Base-by-base conservation (phyloP, 2,329 filamentous ascomycete species). In the Aspergillus neoniger region DNA sequence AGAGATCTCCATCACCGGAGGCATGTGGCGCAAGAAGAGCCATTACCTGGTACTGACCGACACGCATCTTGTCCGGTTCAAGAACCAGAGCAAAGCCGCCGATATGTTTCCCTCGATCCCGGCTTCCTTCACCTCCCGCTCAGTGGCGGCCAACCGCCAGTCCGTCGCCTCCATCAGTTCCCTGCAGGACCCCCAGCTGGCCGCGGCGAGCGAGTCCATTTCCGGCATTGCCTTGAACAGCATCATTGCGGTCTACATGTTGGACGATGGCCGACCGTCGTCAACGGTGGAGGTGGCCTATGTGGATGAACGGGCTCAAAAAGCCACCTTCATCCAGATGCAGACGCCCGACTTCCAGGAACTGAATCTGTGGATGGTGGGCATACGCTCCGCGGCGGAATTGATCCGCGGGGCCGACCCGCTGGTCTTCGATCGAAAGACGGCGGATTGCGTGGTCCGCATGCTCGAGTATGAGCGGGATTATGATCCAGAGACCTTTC, bases 21-120 rank as follows among this genome's bases (percentile, higher is more conserved):
- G 85, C 61, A 85, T 91, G 81, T 89, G 90, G 75, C 81, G 88
- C 71, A 90, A 89, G 77, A 89, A 88, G 77, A 88, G 84, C 74
- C 88, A 91, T 72, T 91, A 89, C 68, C 77, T 91, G 57, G 88
- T 91, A 14, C 78, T 91, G 65, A 91, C 88, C 6, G 88, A 90
- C 65, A 85, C 83, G 5, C 86, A 90, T 72, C 76, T 91, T 58
- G 76, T 90, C 57, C 83, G 88, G 12, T 90, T 88, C 78, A 89
- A 90, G 73, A 88, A 79, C 68, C 86, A 89, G 66, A 77, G 80
- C 48, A 88, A 88, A 71, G 88, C 88, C 12, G 80, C 83, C 28
- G 88, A 91, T 60, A 78, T 81, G 41, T 91, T 90, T 66, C 81
- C 83, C 49, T 79, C 75, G 5, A 82, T 85, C 55, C 78, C 80